Percentiles rank a stretch among this genome's conserved stretches.
Conservation (phyloP, 1,284 basidiomycete genomes). For the Pseudozyma flocculosa region DNA sequence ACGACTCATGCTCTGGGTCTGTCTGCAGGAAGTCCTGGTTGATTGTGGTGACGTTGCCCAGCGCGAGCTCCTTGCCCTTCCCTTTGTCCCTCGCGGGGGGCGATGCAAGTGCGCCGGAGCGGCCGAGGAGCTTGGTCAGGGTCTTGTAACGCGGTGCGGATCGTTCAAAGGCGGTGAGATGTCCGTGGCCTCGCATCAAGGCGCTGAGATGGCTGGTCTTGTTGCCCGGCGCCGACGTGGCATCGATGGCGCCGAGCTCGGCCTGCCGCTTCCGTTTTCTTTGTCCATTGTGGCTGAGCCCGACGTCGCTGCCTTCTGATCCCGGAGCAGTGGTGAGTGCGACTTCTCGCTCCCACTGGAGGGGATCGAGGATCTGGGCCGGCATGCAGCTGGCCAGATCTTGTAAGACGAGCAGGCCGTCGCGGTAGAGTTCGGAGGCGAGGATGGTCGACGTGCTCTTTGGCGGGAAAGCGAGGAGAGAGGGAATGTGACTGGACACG, state of each 20-base stretch:
- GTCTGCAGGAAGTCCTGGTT: constrained; percentile 45
- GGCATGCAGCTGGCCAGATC: constrained; percentile 98
- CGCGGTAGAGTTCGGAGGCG: constrained; percentile 63
- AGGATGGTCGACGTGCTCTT: constrained; percentile 43
- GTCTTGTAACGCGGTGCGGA: constrained; percentile 11
- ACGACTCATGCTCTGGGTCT: constrained; percentile 9
- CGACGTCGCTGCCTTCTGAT: constrained; percentile 1
- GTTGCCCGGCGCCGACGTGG: constrained; percentile 95
- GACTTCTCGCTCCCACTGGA: constrained; percentile 2
- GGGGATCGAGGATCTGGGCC: constrained; percentile 66
- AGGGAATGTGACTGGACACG: constrained; percentile 67
- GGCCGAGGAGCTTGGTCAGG: constrained; percentile 18
- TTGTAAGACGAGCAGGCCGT: constrained; percentile 85
- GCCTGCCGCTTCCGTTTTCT: neutral
- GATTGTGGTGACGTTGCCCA: constrained; percentile 33
- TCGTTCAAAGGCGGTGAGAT: constrained; percentile 1
- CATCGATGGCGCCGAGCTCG: constrained; percentile 71
- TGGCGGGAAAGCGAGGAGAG: constrained; percentile 76
- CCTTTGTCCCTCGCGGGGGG: neutral
- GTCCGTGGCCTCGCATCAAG: constrained; percentile 58
- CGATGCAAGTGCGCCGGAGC: constrained; percentile 11
- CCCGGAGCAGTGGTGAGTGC: too few relatives aligned
- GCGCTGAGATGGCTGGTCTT: constrained; percentile 93
- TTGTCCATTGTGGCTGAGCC: neutral
- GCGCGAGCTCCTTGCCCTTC: neutral